phyloP scores from a whole-genome alignment of 2,329 filamentous ascomycete species.

The Xylariales sp. region DNA sequence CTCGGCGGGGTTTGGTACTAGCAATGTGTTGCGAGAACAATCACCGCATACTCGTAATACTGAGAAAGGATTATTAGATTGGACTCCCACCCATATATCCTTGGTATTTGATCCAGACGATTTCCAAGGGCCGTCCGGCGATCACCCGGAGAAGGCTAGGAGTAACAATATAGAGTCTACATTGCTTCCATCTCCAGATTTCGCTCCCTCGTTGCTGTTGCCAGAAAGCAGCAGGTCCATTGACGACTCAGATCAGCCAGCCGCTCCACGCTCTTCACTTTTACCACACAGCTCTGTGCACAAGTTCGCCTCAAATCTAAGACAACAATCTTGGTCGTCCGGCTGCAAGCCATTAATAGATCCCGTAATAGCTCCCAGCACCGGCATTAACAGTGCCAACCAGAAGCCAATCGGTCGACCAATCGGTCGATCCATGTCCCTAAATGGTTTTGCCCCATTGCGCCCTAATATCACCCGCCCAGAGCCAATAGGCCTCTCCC shows the following conservation, averaged over 20 bases:
- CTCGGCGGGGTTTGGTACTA: constrained; percentile 11
- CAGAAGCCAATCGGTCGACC: not conserved
- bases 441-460: constrained; percentile 34
- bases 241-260: constrained; percentile 8
- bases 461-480: constrained; percentile 31
- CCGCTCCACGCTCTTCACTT: constrained; percentile 19
- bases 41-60: constrained; percentile 10
- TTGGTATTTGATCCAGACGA: constrained; percentile 46
- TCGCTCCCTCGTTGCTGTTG: constrained; percentile 33
- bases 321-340: constrained; percentile 30
- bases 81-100: constrained; percentile 48
- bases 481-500: constrained; percentile 23
- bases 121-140: constrained; percentile 38
- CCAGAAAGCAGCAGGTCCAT: constrained; percentile 20
- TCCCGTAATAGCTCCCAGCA: constrained; percentile 42
- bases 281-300: constrained; percentile 24
- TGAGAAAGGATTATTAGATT: constrained; percentile 43
- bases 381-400: constrained; percentile 39
- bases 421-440: constrained; percentile 37
- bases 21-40: constrained; percentile 10
- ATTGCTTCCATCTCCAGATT: constrained; percentile 43
- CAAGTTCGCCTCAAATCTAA: constrained; percentile 35
- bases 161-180: constrained; percentile 34
- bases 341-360: constrained; percentile 29
- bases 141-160: constrained; percentile 17